A percentile compares a stretch with the other conserved stretches of the same genome.
These are phyloP conservation scores for Hortaea werneckii DNA, from an alignment of 2,329 filamentous ascomycete species.

Conservation along the genomic window DNA sequence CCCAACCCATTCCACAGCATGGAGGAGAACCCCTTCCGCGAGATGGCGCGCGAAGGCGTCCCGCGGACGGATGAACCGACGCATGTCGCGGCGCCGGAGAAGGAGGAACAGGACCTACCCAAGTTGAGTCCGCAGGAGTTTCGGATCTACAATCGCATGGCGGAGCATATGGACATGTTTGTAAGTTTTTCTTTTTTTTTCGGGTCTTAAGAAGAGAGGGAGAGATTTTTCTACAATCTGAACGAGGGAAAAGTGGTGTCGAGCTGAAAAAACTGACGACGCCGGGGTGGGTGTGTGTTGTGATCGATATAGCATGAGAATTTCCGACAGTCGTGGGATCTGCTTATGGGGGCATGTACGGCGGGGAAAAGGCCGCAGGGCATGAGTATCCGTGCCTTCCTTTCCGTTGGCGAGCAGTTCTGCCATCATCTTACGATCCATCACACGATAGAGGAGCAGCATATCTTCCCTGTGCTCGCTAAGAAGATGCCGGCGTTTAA, in stretches of 20 bases:
- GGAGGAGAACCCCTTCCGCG: conserved; percentile 13
- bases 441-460: conserved; percentile 72
- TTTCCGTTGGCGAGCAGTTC: conserved; percentile 60
- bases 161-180: conserved; percentile 65
- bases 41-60: conserved; percentile 17
- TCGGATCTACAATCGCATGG: conserved; percentile 58
- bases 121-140: conserved; percentile 59
- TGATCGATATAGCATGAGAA: conserved; percentile 51
- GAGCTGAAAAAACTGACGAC: neutral
- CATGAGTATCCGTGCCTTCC: conserved; percentile 59
- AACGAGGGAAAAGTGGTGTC: too few species aligned
- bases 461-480: conserved; percentile 71
- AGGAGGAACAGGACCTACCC: conserved; percentile 38
- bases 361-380: conserved; percentile 48
- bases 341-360: conserved; percentile 56
- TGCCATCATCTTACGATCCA: conserved; percentile 61
- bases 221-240: neutral
- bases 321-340: conserved; percentile 65
- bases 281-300: too few species aligned
- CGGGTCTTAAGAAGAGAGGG: neutral
- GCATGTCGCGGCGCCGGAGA: conserved; percentile 10
- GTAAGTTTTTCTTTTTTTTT: conserved; percentile 33
- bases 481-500: conserved; percentile 69
- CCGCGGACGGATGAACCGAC: conserved; percentile 12
- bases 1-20: conserved; percentile 5